Evolutionary conservation across 2,329 filamentous ascomycete genomes (phyloP).

Genomic region (Epichloe scottii): DNA sequence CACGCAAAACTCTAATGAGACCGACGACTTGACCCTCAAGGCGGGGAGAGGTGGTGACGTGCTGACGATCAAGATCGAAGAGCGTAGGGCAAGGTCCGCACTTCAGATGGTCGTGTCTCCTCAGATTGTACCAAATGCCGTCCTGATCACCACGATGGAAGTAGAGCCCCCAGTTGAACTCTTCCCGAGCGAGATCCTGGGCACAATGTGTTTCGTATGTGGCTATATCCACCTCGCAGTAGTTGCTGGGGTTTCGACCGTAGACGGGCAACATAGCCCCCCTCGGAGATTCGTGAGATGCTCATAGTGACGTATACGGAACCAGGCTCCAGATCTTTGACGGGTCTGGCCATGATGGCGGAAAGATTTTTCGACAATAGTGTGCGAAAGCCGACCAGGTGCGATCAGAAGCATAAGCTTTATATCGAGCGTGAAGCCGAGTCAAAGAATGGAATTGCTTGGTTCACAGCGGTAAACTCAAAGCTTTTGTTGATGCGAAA

Average conservation of each 20-base stretch:
- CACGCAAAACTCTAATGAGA: slow-evolving; percentile 16
- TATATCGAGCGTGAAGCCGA: too few species aligned
- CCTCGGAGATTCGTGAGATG: background rate
- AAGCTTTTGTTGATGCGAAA: too few species aligned
- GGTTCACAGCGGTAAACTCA: too few species aligned
- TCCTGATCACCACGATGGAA: slow-evolving; percentile 16
- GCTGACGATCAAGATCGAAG: slow-evolving; percentile 10
- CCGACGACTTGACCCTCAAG: slow-evolving; percentile 18
- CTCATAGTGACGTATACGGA: slow-evolving; percentile 6
- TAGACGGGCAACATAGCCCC: background rate
- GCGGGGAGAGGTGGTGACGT: slow-evolving; percentile 15
- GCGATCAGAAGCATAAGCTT: background rate
- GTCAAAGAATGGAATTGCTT: too few species aligned
- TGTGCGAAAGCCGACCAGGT: background rate
- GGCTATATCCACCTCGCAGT: slow-evolving; percentile 8
- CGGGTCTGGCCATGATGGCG: background rate
- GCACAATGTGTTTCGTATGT: slow-evolving; percentile 11
- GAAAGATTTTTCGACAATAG: background rate
- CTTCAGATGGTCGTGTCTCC: background rate
- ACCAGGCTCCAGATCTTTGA: slow-evolving; percentile 4
- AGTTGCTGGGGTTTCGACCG: background rate
- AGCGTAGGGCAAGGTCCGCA: slow-evolving; percentile 3
- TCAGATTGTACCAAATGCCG: slow-evolving; percentile 16
- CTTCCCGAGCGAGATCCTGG: slow-evolving; percentile 12
- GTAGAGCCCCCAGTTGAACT: slow-evolving; percentile 26